phyloP scores from a whole-genome alignment of 805 yeast species.

The Ogataea ramenticola region DNA sequence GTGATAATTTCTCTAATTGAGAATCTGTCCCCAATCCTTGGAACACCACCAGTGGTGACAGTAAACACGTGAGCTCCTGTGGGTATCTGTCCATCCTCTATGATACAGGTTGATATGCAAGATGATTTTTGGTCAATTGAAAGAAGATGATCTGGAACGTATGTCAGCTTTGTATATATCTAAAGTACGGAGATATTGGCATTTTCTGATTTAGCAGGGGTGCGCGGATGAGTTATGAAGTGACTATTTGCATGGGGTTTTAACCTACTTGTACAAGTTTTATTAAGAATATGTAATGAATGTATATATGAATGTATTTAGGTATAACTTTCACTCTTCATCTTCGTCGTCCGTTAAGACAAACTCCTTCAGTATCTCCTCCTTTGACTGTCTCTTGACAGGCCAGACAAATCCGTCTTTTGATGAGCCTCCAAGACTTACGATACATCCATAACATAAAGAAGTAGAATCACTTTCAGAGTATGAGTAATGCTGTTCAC shows the following conservation, averaged over 20 bases:
- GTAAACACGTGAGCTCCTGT: conserved; percentile 23
- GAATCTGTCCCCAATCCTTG: conserved; percentile 33
- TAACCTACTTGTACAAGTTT: too few relatives aligned
- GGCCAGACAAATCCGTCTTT: conserved; percentile 26
- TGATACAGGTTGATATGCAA: too few relatives aligned
- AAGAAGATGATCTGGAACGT: too few relatives aligned
- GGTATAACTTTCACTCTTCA: conserved; percentile 1
- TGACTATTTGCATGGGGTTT: too few relatives aligned
- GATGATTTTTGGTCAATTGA: too few relatives aligned
- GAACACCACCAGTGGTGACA: conserved; percentile 32
- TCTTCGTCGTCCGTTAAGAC: conserved; percentile 17
- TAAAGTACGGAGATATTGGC: too few relatives aligned
- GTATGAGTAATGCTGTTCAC: not conserved
- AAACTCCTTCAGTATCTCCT: conserved; percentile 23
- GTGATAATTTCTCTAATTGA: conserved; percentile 9
- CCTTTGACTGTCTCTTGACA: conserved; percentile 14
- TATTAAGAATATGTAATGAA: too few relatives aligned
- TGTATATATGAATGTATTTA: too few relatives aligned
- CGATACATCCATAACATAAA: conserved; percentile 76
- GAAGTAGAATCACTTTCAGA: conserved; percentile 15
- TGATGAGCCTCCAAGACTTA: conserved; percentile 44
- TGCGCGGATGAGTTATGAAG: too few relatives aligned
- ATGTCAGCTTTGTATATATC: too few relatives aligned
- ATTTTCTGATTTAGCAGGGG: too few relatives aligned
- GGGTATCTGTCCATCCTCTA: conserved; percentile 31